A percentile compares a stretch with the other conserved stretches of the same genome.
phyloP scores from a whole-genome alignment of 192 early-diverging fungal genomes.

The Kickxella alabastrina region DNA sequence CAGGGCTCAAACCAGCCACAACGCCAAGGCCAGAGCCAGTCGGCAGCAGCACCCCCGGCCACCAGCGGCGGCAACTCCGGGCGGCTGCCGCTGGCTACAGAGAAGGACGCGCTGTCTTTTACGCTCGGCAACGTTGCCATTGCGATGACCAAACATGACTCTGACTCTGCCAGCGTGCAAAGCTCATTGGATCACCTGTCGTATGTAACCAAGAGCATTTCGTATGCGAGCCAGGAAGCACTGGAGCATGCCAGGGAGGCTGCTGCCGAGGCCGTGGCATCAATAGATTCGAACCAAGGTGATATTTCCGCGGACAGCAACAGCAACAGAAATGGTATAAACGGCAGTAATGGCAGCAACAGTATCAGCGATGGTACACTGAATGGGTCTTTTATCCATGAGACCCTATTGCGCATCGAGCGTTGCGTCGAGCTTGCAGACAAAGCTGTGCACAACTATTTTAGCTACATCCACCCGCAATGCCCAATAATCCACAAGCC shows the following conservation, averaged over 20 bases:
- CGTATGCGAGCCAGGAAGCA: constrained; percentile 19
- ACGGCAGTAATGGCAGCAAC: too few species aligned
- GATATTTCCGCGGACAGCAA: not conserved
- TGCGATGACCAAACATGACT: constrained; percentile 25
- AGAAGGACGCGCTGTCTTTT: constrained; percentile 25
- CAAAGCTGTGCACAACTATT: constrained; percentile 40
- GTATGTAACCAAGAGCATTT: constrained; percentile 26
- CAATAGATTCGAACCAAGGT: not conserved
- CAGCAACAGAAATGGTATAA: not conserved
- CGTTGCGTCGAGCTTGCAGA: constrained; percentile 24
- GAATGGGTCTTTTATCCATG: constrained; percentile 32
- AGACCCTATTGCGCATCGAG: constrained; percentile 32
- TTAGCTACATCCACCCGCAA: constrained; percentile 49
- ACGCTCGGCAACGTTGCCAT: constrained; percentile 43
- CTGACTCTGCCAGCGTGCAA: constrained; percentile 21
- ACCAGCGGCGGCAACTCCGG: not conserved
- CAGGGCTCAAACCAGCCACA: not conserved
- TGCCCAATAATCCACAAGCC: constrained; percentile 49
- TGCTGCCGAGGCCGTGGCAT: constrained; percentile 11
- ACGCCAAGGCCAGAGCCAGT: not conserved
- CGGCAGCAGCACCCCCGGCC: too few species aligned
- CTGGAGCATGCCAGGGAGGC: constrained; percentile 18
- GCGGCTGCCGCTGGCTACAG: not conserved
- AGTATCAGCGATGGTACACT: too few species aligned
- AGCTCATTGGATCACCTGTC: constrained; percentile 35